These are phyloP conservation scores for Batrachochytrium dendrobatidis DNA, from an alignment of 371 early-diverging fungal species.

Conservation along the genomic window DNA sequence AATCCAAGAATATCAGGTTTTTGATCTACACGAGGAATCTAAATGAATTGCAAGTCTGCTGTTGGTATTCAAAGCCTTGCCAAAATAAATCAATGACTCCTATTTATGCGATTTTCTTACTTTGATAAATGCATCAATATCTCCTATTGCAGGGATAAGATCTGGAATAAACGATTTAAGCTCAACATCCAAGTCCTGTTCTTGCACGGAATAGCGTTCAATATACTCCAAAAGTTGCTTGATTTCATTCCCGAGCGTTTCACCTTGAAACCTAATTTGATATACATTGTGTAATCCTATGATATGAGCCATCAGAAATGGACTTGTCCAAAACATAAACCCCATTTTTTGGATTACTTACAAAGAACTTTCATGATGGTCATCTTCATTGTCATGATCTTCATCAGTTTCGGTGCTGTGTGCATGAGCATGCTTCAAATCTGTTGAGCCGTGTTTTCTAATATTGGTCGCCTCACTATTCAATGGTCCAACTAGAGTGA, in stretches of 20 bases:
- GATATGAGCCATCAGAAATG: conserved; percentile 3
- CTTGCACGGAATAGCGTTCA: conserved; percentile 35
- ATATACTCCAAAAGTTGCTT: conserved; percentile 41
- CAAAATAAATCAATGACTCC: neutral
- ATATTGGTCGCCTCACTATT: too few species aligned
- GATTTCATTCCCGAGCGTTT: conserved; percentile 23
- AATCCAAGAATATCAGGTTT: conserved; percentile 37
- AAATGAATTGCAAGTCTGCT: neutral
- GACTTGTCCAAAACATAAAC: too few species aligned
- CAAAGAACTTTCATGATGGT: too few species aligned
- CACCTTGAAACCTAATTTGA: neutral
- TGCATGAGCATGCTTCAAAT: too few species aligned
- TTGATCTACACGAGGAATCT: conserved; percentile 41
- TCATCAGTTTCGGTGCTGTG: conserved; percentile 4
- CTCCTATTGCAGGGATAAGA: conserved; percentile 47
- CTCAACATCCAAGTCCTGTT: conserved; percentile 35
- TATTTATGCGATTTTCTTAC: conserved; percentile 12
- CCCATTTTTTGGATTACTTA: too few species aligned
- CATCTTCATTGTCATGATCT: conserved; percentile 8
- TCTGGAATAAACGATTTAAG: conserved; percentile 47
- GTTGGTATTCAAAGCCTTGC: neutral
- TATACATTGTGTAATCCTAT: neutral
- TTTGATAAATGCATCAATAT: conserved; percentile 52
- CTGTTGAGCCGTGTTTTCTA: too few species aligned
- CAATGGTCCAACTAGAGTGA: too few species aligned